phyloP scores from a whole-genome alignment of 108 stramenopile species.

The Cyclotella distinguenda region DNA sequence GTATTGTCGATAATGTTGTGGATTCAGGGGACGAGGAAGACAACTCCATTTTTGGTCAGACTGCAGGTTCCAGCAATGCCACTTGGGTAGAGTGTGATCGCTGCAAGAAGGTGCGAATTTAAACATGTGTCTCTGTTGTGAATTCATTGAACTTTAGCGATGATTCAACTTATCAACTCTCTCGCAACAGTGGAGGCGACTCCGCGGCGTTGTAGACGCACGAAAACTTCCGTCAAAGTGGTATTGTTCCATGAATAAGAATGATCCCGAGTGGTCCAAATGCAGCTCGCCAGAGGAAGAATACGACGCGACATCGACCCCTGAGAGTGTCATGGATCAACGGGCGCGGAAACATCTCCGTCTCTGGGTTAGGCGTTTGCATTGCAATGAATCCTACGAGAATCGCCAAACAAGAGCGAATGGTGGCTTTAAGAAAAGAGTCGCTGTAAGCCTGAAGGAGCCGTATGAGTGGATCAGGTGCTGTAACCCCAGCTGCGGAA shows the following conservation, averaged over 20 bases:
- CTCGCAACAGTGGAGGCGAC: conserved; percentile 74
- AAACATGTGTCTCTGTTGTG: neutral
- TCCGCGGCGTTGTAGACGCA: conserved; percentile 86
- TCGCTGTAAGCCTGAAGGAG: conserved; percentile 58
- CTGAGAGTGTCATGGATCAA: conserved; percentile 80
- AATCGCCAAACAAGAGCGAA: conserved; percentile 70
- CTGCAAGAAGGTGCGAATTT: conserved; percentile 74
- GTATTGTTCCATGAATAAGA: conserved; percentile 90
- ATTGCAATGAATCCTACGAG: conserved; percentile 81
- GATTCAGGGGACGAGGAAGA: conserved; percentile 57
- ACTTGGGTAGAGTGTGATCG: conserved; percentile 92
- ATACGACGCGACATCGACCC: conserved; percentile 74
- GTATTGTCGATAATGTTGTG: conserved; percentile 31
- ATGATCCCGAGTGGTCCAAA: conserved; percentile 80
- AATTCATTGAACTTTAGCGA: neutral
- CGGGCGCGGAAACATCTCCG: conserved; percentile 82
- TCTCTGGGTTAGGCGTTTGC: conserved; percentile 82
- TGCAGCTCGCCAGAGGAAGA: conserved; percentile 90
- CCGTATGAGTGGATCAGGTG: conserved; percentile 89
- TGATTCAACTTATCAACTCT: neutral
- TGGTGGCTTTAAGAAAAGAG: conserved; percentile 38
- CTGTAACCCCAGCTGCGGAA: conserved; percentile 85
- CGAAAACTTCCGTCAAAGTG: conserved; percentile 83
- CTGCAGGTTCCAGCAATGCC: conserved; percentile 73
- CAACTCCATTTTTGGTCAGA: conserved; percentile 85